These are phyloP conservation scores for Micromonas pusilla DNA, from an alignment of 139 green algal species.

Conservation along the genomic window DNA sequence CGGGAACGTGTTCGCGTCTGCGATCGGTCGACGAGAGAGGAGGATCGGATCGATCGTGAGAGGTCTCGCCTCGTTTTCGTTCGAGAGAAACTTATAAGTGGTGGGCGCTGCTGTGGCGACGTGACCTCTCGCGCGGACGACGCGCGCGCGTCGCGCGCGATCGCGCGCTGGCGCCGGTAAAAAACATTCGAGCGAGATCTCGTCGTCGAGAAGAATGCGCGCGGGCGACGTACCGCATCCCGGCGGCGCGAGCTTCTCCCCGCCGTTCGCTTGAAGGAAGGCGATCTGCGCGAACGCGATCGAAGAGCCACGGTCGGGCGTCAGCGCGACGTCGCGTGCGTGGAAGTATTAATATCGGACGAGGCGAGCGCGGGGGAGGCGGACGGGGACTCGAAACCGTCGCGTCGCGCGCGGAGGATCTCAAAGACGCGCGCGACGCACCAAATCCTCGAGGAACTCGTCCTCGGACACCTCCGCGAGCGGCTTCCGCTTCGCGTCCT, in stretches of 20 bases:
- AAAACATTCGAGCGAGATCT: background rate
- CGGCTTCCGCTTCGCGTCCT: background rate
- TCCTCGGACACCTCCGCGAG: slow-evolving; percentile 11
- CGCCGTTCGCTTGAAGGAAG: background rate
- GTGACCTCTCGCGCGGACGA: no score
- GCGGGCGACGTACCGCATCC: background rate
- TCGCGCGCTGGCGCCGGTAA: background rate
- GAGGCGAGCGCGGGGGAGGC: background rate
- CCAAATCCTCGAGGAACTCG: slow-evolving; percentile 14
- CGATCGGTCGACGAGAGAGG: background rate
- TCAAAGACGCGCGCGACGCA: background rate
- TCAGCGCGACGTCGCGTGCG: no score
- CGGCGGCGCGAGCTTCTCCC: background rate
- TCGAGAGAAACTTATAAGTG: no score
- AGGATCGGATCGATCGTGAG: no score
- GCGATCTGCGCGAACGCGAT: background rate
- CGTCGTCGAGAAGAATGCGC: background rate
- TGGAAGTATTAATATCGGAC: slow-evolving; percentile 3
- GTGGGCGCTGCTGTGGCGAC: no score
- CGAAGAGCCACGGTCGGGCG: background rate
- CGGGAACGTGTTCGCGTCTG: slow-evolving; percentile 8
- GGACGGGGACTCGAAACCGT: background rate
- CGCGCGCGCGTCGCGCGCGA: background rate
- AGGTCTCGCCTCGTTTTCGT: no score
- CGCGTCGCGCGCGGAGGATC: no score